Evolutionary conservation across 495 filamentous ascomycete genomes (phyloP).

Genomic region (Penicillium bialowiezense): DNA sequence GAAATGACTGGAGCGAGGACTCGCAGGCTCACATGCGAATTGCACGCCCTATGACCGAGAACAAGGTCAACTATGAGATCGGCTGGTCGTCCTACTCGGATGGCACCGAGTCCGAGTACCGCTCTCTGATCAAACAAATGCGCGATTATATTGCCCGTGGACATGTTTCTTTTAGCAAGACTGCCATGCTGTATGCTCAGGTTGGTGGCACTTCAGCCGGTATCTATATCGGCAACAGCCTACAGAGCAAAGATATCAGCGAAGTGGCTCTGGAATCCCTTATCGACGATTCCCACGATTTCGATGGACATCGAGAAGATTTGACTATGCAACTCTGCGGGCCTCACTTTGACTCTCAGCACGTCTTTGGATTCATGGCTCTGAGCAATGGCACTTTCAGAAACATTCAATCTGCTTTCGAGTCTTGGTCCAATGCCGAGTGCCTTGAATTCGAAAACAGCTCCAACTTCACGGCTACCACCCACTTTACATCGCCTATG

Average conservation of each 20-base stretch:
- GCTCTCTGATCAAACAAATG: conserved; percentile 20
- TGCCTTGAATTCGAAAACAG: conserved; percentile 24
- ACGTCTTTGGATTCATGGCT: conserved; percentile 33
- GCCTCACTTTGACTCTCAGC: conserved; percentile 16
- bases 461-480: background rate
- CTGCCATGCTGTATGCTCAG: conserved; percentile 15
- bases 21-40: background rate
- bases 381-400: conserved; percentile 29
- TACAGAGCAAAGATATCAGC: conserved; percentile 22
- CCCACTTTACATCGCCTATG: background rate
- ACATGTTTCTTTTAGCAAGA: conserved; percentile 9
- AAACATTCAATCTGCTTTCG: conserved; percentile 28
- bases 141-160: conserved; percentile 20
- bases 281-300: conserved; percentile 12
- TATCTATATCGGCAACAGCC: conserved; percentile 26
- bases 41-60: background rate
- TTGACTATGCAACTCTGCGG: conserved; percentile 39
- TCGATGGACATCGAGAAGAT: conserved; percentile 10
- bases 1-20: conserved; percentile 20
- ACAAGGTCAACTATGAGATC: conserved; percentile 19
- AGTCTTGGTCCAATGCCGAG: conserved; percentile 29
- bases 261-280: conserved; percentile 18
- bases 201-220: conserved; percentile 19
- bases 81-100: conserved; percentile 17
- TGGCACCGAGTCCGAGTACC: conserved; percentile 10